A percentile compares a stretch with the other conserved stretches of the same genome.
These are phyloP conservation scores for Miamiensis avidus DNA, from an alignment of 169 alveolate species.

Conservation along the genomic window DNA sequence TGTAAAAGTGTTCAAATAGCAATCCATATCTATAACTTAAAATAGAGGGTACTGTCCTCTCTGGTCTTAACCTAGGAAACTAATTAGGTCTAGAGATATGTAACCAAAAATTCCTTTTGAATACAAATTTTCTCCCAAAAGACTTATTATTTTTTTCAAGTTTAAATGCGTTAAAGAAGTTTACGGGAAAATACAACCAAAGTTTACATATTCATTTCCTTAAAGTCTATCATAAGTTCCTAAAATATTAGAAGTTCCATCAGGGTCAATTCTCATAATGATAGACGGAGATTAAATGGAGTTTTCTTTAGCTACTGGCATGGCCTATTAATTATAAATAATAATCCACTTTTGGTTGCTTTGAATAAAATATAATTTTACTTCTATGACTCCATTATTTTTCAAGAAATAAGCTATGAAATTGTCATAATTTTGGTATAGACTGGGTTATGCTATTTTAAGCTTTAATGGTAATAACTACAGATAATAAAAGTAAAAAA, in stretches of 20 bases:
- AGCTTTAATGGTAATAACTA: constrained; percentile 75
- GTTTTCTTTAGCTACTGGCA: constrained; percentile 67
- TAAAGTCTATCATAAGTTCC: constrained; percentile 84
- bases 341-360: neutral
- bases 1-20: constrained; percentile 56
- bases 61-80: constrained; percentile 68
- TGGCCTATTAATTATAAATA: constrained; percentile 35
- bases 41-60: constrained; percentile 67
- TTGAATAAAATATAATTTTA: too few relatives aligned
- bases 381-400: constrained; percentile 85
- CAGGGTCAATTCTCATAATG: constrained; percentile 76
- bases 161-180: constrained; percentile 69
- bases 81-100: constrained; percentile 77
- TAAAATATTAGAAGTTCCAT: constrained; percentile 71
- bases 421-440: constrained; percentile 78
- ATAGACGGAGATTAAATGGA: constrained; percentile 73
- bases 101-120: constrained; percentile 85
- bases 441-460: constrained; percentile 68
- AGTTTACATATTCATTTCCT: constrained; percentile 70
- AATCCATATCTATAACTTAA: constrained; percentile 70
- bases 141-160: constrained; percentile 58
- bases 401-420: constrained; percentile 73
- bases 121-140: constrained; percentile 75
- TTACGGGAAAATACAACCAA: constrained; percentile 85
- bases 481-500: too few relatives aligned